Evolutionary conservation across 202 grass and related monocot genomes (phyloP), one percentile per base, ranked within the genome.

Genomic region (Schoenoplectus tabernaemontani): DNA sequence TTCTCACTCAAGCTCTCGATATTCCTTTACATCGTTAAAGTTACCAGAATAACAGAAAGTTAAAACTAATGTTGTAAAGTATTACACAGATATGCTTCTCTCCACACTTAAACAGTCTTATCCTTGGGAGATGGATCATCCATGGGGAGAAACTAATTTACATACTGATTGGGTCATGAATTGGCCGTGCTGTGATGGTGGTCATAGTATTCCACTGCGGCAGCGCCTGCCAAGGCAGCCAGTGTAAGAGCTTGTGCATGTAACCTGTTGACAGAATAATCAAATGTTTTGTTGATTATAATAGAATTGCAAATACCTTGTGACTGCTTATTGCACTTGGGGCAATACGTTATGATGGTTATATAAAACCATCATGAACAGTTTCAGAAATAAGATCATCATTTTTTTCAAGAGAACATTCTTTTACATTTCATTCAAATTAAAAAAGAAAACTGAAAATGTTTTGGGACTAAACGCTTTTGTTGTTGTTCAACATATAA

Each of bases 241-340:
- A 97, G 58, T 7, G 94, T 97, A 36, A 97, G 84, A 84, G 91
- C 93, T 79, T 93, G 91, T 77, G 93, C 93, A 81, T 97, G 93
- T 63, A 97, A 81, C 89, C 93, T 97, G 65, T n/a, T 62, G 58
- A 76, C 38, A 61, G 28, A 62, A 67, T 59, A 85, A 1, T 6
- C 32, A 42, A 28, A 44, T 61, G 9, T 78, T 61, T n/a, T n/a
- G n/a, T n/a, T n/a, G n/a, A n/a, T n/a, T n/a, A n/a, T n/a, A n/a
- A n/a, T n/a, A n/a, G n/a, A n/a, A n/a, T n/a, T n/a, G n/a, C n/a
- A n/a, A n/a, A n/a, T n/a, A n/a, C n/a, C n/a, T n/a, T n/a, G n/a
- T n/a, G n/a, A n/a, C n/a, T n/a, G n/a, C n/a, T n/a, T n/a, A n/a
- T n/a, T n/a, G n/a, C n/a, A n/a, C n/a, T n/a, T n/a, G n/a, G n/a